A percentile compares a stretch with the other conserved stretches of the same genome.
Conservation (phyloP, 2,329 filamentous ascomycete species). For the Boeremia exigua region DNA sequence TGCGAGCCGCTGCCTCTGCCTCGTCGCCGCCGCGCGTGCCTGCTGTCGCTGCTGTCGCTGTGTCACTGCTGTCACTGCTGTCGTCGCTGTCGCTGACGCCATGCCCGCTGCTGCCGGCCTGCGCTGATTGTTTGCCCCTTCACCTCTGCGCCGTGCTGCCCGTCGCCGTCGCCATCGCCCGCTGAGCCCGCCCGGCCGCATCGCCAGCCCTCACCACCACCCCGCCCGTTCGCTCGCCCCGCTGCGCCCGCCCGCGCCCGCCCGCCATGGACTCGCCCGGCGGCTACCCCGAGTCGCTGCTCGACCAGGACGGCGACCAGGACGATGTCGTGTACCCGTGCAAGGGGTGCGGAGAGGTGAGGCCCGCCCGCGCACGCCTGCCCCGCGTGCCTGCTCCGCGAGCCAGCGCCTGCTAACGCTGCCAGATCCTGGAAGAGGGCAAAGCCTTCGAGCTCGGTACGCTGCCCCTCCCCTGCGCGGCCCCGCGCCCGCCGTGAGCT, state of each 20-base stretch:
- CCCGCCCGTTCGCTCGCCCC: constrained; percentile 3
- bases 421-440: constrained; percentile 93
- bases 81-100: constrained; percentile 6
- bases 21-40: too few relatives aligned
- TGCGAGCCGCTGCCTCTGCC: too few relatives aligned
- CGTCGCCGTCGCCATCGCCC: constrained; percentile 2
- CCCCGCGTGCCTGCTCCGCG: background rate
- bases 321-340: constrained; percentile 65
- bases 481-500: constrained; percentile 3
- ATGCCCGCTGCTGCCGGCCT: constrained; percentile 10
- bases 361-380: constrained; percentile 3
- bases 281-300: constrained; percentile 59
- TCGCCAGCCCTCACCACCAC: constrained; percentile 5
- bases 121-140: background rate
- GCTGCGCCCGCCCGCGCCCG: constrained; percentile 11
- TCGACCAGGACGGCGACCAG: constrained; percentile 50
- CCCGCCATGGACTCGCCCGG: constrained; percentile 61
- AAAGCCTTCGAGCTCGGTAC: constrained; percentile 97
- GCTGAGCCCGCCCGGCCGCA: constrained; percentile 14
- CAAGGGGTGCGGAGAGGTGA: constrained; percentile 64
- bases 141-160: background rate
- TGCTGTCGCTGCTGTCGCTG: too few relatives aligned
- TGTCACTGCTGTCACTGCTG: too few relatives aligned
- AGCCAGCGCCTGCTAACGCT: constrained; percentile 23
- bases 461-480: constrained; percentile 36